Base-by-base conservation (phyloP, 2,329 filamentous ascomycete species). In the Talaromyces sp. region DNA sequence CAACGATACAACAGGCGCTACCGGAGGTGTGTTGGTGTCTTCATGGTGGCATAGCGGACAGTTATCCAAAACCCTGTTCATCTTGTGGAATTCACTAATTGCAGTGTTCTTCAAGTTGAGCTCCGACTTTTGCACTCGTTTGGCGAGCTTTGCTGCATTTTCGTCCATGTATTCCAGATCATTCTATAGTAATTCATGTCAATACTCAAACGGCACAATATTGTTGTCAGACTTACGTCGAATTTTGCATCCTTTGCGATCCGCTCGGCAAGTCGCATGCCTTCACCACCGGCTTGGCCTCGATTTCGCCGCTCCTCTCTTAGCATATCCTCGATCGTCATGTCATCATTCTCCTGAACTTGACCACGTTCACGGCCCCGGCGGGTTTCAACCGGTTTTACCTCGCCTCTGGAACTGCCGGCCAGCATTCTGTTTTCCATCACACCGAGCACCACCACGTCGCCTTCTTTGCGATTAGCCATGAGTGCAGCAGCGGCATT, bases 141-240 rank as follows among this genome's bases (percentile, higher is more conserved):
- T 89, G 30, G 93, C 93, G 13, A 99, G 86, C 75, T 93, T 96
- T 57, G 87, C 84, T 17, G 95, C 95, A 71, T 99, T 98, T 68
- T 98, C 95, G 73, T 99, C 93, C 83, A 98, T 90, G 77, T 99
- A 99, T 59, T 99, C 93, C 28, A 99, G 85, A 73, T 96, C 90
- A 70, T 96, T 87, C 78, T 84, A 63, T 13, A 13, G 59, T 1
- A 64, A 64, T 71, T 66, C 67, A 65, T 49, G 55, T 60, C 51
- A 49, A 61, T 44, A 44, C 53, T 17, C n/a, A 54, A 17, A 54
- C 44, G 1, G n/a, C 9, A n/a, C 15, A 55, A 44, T 11, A 15
- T 39, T 5, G 33, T 39, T 27, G 8, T 25, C 19, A 62, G 7
- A 72, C 79, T 73, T 68, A 83, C 82, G 71, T 92, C 88, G 73